Base-by-base conservation (phyloP, 2,329 filamentous ascomycete genomes). In the Beauveria varroae region DNA sequence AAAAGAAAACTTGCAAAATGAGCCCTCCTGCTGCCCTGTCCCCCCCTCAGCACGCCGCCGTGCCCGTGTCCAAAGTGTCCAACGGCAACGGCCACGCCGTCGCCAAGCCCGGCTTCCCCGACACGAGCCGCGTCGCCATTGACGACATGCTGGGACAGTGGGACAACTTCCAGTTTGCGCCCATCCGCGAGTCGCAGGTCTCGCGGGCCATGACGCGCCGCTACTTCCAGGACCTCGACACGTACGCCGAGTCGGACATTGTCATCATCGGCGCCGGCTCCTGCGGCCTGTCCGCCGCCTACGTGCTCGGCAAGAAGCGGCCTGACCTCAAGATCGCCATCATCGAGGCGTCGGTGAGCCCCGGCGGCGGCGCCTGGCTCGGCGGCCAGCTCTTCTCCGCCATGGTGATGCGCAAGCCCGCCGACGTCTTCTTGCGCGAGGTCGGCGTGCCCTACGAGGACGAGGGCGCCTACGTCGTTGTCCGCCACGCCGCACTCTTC, bases 351-450 rank as follows among this genome's bases (percentile, higher is more conserved):
- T 88, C 88, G 53, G 92, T 96, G 51, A 88, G 90, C 57, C 93
- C 92, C 57, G 90, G 90, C 63, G 92, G 92, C 65, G 92, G 92
- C 69, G 92, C 91, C 64, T 96, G 92, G 92, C 86, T 96, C 51
- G 93, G 93, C 62, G 92, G 92, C 20, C 93, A 96, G 79, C 89
- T 96, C 62, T 96, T 97, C 85, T 90, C 86, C 64, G 92, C 92
- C 71, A 96, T 96, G 92, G 84, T 96, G 54, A 92, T 97, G 87
- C 89, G 92, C 69, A 96, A 95, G 81, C 91, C 93, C 14, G 92
- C 92, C 58, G 89, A 96, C 71, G 84, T 83, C 61, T 96, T 96
- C 79, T 79, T 96, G 62, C 80, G 82, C 47, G 91, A 96, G 69
- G 75, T 96, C 18, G 91, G 89, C 62, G 87, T 96, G 7, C 86